A percentile compares a stretch with the other conserved stretches of the same genome.
Conservation (phyloP, 2,329 filamentous ascomycete genomes). For the Fusarium austroafricanum region DNA sequence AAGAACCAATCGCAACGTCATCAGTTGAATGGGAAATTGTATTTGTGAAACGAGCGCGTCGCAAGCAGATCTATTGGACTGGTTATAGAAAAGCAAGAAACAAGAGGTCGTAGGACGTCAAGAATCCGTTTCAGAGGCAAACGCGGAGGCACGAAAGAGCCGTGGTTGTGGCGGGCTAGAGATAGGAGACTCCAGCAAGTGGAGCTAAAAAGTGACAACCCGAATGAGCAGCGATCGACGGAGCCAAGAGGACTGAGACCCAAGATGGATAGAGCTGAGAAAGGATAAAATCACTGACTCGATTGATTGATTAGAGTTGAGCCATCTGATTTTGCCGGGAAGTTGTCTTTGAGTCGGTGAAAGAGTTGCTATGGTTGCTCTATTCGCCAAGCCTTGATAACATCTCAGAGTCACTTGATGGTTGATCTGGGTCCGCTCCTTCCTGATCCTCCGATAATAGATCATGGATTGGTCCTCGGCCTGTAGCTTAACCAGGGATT, state of each 20-base stretch:
- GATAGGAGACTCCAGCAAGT: constrained; percentile 45
- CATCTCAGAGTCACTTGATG: constrained; percentile 28
- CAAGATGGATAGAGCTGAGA: constrained; percentile 9
- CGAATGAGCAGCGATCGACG: constrained; percentile 44
- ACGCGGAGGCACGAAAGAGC: constrained; percentile 31
- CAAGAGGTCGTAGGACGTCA: constrained; percentile 37
- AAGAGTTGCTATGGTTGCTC: neutral
- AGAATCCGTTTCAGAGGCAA: constrained; percentile 19
- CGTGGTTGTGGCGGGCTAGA: constrained; percentile 38
- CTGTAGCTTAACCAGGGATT: constrained; percentile 23
- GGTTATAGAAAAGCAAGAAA: constrained; percentile 8
- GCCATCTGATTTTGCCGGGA: neutral
- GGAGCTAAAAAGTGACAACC: constrained; percentile 41
- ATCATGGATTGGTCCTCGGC: constrained; percentile 29
- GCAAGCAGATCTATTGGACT: constrained; percentile 20
- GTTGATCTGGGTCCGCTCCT: constrained; percentile 25
- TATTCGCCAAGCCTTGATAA: neutral
- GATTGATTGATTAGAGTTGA: neutral
- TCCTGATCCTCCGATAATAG: constrained; percentile 37
- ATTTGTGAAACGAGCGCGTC: constrained; percentile 14
- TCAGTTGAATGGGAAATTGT: constrained; percentile 31
- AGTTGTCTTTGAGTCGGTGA: neutral
- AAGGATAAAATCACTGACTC: constrained; percentile 11
- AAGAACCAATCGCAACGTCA: constrained; percentile 45
- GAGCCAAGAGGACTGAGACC: constrained; percentile 11